Conservation (phyloP, 116 monocot genomes). For the Zostera marina region DNA sequence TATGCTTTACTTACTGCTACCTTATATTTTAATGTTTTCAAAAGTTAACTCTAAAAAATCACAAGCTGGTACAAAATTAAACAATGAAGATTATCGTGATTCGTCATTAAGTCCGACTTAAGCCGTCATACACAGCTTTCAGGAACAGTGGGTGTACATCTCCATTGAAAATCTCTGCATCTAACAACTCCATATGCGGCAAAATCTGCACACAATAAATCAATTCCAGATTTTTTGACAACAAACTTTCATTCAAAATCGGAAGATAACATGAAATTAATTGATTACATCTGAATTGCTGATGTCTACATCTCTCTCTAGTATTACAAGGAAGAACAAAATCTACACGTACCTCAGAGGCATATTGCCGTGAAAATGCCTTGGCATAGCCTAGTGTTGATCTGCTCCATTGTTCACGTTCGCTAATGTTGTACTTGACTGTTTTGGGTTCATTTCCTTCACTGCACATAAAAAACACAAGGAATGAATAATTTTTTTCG, state of each 20-base stretch:
- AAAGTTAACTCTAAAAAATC: too few species aligned
- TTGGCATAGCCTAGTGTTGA: constrained; percentile 75
- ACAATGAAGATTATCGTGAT: too few species aligned
- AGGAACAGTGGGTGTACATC: constrained; percentile 39
- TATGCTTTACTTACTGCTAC: too few species aligned
- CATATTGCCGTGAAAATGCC: constrained; percentile 85
- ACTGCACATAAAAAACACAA: constrained; percentile 10
- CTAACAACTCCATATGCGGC: constrained; percentile 58
- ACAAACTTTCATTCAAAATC: neutral
- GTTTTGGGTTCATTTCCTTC: constrained; percentile 18
- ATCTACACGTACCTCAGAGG: constrained; percentile 44
- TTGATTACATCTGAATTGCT: neutral
- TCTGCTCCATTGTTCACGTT: constrained; percentile 82
- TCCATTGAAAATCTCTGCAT: constrained; percentile 44
- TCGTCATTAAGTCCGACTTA: constrained; percentile 22
- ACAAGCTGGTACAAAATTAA: too few species aligned
- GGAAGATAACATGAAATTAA: neutral
- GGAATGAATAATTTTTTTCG: neutral
- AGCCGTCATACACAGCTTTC: constrained; percentile 53
- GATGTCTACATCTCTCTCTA: neutral
- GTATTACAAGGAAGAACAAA: neutral
- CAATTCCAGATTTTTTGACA: too few species aligned
- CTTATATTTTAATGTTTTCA: too few species aligned
- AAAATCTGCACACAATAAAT: constrained; percentile 44
- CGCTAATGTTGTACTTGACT: constrained; percentile 37